Percentiles rank a stretch among this genome's conserved stretches.
Conservation (phyloP, 2,329 filamentous ascomycete genomes). For the Aureobasidium sp. region DNA sequence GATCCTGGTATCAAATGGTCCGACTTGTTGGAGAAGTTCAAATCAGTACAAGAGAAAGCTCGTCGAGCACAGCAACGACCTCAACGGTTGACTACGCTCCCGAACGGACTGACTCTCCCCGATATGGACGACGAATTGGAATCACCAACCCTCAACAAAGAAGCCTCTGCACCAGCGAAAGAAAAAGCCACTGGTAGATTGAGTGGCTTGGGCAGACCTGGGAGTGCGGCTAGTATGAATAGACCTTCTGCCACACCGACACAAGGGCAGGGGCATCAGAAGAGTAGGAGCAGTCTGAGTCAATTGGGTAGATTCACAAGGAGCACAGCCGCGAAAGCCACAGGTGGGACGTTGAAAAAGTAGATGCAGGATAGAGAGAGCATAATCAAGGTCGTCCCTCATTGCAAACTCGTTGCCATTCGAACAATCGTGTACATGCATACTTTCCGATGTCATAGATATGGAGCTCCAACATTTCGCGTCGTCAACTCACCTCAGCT, state of each 20-base stretch:
- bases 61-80: conserved; percentile 54
- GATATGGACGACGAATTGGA: conserved; percentile 10
- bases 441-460: too few species aligned
- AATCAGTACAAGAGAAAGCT: conserved; percentile 78
- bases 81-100: conserved; percentile 2
- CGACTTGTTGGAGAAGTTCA: conserved; percentile 92
- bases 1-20: conserved; percentile 75
- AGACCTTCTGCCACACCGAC: conserved; percentile 8
- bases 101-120: background rate
- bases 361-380: background rate
- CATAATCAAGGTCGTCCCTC: too few species aligned
- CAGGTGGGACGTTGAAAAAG: background rate
- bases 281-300: conserved; percentile 35
- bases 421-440: too few species aligned
- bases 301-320: conserved; percentile 40
- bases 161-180: background rate
- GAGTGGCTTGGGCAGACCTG: conserved; percentile 19
- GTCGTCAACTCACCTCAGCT: too few species aligned
- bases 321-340: conserved; percentile 7
- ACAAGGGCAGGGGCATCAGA: conserved; percentile 20
- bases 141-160: conserved; percentile 2
- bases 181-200: conserved; percentile 12
- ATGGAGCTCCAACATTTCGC: too few species aligned
- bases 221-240: conserved; percentile 15
- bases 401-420: too few species aligned